A percentile compares a stretch with the other conserved stretches of the same genome.
Evolutionary conservation across 139 green algal genomes (phyloP).

Genomic region (Chlorella sp.): DNA sequence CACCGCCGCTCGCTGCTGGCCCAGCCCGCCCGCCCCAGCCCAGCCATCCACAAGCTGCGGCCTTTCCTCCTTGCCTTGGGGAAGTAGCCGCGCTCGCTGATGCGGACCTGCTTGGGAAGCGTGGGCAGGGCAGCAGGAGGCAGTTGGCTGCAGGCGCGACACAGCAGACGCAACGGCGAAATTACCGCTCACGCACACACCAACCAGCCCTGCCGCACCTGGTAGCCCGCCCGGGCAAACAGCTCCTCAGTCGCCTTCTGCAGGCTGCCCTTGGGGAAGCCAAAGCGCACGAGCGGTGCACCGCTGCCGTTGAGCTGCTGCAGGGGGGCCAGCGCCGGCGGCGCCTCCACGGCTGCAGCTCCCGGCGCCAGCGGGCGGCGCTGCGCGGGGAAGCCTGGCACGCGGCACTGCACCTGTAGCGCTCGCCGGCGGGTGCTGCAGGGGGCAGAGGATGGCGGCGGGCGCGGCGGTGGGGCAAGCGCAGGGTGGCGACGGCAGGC

Average conservation of each 20-base stretch:
- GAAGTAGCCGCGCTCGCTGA: conserved; percentile 55
- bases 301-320: background rate
- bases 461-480: no score
- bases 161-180: background rate
- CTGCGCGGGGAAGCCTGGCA: no score
- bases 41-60: no score
- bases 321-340: background rate
- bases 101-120: conserved; percentile 30
- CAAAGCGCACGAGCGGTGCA: conserved; percentile 20
- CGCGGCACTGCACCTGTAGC: no score
- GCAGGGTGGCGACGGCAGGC: no score
- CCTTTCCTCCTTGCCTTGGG: background rate
- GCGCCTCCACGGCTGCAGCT: background rate
- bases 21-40: no score
- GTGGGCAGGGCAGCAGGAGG: background rate
- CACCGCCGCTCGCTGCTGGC: no score
- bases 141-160: background rate
- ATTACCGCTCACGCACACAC: no score
- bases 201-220: no score
- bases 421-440: no score
- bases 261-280: conserved; percentile 60
- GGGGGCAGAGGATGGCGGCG: no score
- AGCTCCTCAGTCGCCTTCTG: conserved; percentile 59
- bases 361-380: no score
- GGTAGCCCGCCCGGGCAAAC: conserved; percentile 45